These are phyloP conservation scores for Rhizophlyctis rosea DNA, from an alignment of 192 early-diverging fungal genomes.

Conservation along the genomic window DNA sequence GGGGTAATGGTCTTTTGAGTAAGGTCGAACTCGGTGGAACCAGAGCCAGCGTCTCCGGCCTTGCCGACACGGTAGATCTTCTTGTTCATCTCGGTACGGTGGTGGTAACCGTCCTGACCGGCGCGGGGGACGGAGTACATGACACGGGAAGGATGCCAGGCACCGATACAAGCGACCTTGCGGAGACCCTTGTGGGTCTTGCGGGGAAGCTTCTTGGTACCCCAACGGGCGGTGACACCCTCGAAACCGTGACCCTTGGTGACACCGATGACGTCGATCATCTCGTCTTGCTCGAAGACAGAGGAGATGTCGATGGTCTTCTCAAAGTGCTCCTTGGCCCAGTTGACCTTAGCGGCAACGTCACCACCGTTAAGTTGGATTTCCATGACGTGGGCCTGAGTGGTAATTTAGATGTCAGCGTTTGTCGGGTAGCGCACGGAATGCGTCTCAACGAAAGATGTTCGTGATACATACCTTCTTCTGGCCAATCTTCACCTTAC, in stretches of 20 bases:
- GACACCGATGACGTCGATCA: constrained; percentile 97
- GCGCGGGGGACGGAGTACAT: constrained; percentile 99
- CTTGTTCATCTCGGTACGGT: constrained; percentile 99
- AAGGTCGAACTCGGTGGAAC: constrained; percentile 93
- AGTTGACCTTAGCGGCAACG: constrained; percentile 95
- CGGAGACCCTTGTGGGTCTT: constrained; percentile 99
- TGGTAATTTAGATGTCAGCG: too few relatives aligned
- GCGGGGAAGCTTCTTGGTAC: constrained; percentile 99
- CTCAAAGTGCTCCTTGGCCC: constrained; percentile 96
- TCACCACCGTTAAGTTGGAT: constrained; percentile 99
- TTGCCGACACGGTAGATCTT: constrained; percentile 99
- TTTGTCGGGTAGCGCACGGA: background rate
- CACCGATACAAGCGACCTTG: constrained; percentile 99
- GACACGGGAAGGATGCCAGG: constrained; percentile 92
- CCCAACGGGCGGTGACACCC: constrained; percentile 99
- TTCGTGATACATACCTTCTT: constrained; percentile 67
- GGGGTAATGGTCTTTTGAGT: constrained; percentile 97
- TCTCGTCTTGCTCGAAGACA: constrained; percentile 98
- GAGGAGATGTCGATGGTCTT: constrained; percentile 84
- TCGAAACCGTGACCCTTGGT: constrained; percentile 99
- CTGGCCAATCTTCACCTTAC: constrained; percentile 91
- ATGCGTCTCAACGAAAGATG: constrained; percentile 4
- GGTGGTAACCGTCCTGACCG: constrained; percentile 99
- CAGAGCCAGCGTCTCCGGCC: constrained; percentile 70
- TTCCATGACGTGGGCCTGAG: constrained; percentile 93